phyloP scores from a whole-genome alignment of 768 basidiomycete species.

The Tulasnella calospora region DNA sequence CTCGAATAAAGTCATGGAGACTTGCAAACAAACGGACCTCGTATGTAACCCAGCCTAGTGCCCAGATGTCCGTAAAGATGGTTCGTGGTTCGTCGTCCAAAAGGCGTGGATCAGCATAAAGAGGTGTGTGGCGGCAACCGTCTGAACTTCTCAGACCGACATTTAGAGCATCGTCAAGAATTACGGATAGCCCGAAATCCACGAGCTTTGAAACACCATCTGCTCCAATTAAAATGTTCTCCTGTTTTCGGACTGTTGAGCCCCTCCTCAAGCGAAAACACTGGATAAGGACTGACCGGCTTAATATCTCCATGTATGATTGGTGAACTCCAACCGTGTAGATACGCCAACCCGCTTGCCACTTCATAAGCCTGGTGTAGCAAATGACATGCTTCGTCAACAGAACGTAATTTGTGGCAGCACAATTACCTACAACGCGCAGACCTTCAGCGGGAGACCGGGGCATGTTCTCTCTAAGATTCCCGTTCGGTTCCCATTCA shows the following conservation, averaged over 20 bases:
- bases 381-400: too few relatives aligned
- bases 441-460: neutral
- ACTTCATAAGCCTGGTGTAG: neutral
- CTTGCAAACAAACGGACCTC: neutral
- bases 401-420: neutral
- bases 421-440: neutral
- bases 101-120: neutral
- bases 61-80: neutral
- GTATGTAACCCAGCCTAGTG: neutral
- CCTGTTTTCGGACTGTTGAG: neutral
- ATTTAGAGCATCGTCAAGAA: neutral
- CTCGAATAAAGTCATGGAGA: neutral
- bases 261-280: neutral
- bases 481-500: neutral
- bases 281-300: neutral
- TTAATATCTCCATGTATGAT: slow-evolving; percentile 16
- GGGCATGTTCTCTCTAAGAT: neutral
- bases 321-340: neutral
- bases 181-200: neutral
- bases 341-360: neutral
- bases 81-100: neutral
- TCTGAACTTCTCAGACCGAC: neutral
- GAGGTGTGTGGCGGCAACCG: neutral
- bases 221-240: neutral
- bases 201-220: neutral